Conservation (phyloP, 805 yeast species). For the Metschnikowia kunwiensis region DNA sequence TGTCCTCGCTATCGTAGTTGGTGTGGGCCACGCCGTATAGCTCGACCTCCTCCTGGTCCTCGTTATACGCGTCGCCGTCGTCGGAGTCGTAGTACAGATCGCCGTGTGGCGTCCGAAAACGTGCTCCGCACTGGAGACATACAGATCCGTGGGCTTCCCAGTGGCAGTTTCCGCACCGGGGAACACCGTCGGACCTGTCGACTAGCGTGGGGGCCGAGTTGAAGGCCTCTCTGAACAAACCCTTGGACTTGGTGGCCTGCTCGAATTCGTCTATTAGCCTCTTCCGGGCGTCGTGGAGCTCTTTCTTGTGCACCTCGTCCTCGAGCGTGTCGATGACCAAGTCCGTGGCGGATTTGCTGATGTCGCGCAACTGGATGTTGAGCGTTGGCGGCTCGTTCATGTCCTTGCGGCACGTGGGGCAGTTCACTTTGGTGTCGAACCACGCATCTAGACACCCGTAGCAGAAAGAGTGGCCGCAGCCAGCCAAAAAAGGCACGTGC, state of each 20-base stretch:
- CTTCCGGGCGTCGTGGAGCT: conserved; percentile 24
- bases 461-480: conserved; percentile 76
- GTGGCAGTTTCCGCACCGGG: conserved; percentile 71
- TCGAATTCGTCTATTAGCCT: conserved; percentile 35
- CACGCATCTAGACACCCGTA: conserved; percentile 61
- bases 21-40: conserved; percentile 14
- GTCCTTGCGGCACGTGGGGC: conserved; percentile 63
- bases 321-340: conserved; percentile 35
- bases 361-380: conserved; percentile 51
- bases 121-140: conserved; percentile 68
- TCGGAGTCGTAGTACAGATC: conserved; percentile 36
- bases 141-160: conserved; percentile 71
- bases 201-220: conserved; percentile 50
- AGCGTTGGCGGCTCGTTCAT: conserved; percentile 49
- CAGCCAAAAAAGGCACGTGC: conserved; percentile 59
- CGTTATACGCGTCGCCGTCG: conserved; percentile 36
- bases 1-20: conserved; percentile 20
- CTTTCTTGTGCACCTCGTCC: conserved; percentile 23
- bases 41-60: conserved; percentile 30
- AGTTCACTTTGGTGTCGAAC: conserved; percentile 55
- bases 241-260: conserved; percentile 34
- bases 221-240: conserved; percentile 50
- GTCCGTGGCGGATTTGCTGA: conserved; percentile 36
- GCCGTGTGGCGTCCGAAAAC: conserved; percentile 38
- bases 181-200: conserved; percentile 68